These are phyloP conservation scores for Hypoxylon intermedium DNA, from an alignment of 495 filamentous ascomycete genomes.

Conservation along the genomic window DNA sequence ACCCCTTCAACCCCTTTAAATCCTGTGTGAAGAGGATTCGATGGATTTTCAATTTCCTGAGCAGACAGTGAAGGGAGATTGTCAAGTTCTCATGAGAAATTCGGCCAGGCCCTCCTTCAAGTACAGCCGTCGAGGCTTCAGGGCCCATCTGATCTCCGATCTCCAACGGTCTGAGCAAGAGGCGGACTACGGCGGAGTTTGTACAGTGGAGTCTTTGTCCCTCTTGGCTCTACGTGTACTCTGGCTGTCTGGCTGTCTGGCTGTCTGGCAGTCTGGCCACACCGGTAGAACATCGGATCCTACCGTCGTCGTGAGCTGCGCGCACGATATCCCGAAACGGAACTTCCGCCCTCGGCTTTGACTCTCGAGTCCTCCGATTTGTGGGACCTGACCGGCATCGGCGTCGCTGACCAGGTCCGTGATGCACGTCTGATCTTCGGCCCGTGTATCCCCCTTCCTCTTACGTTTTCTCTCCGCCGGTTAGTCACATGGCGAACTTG, in stretches of 20 bases:
- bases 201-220: background rate
- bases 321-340: slow-evolving; percentile 10
- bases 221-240: background rate
- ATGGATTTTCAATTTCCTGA: background rate
- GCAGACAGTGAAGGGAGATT: background rate
- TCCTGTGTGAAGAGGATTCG: background rate
- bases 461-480: background rate
- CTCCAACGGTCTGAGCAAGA: background rate
- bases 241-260: too few relatives aligned
- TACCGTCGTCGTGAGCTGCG: background rate
- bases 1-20: background rate
- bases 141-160: background rate
- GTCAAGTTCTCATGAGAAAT: background rate
- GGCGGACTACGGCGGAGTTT: background rate
- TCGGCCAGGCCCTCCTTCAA: background rate
- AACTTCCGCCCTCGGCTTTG: slow-evolving; percentile 30
- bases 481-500: background rate
- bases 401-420: background rate
- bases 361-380: background rate
- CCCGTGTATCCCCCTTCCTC: slow-evolving; percentile 13
- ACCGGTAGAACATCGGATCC: slow-evolving; percentile 35
- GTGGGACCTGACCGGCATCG: slow-evolving; percentile 17
- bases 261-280: background rate
- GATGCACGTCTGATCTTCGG: slow-evolving; percentile 5
- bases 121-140: slow-evolving; percentile 5